These are phyloP conservation scores for Cyberlindnera saturnus DNA, from an alignment of 805 yeast species.

Conservation along the genomic window DNA sequence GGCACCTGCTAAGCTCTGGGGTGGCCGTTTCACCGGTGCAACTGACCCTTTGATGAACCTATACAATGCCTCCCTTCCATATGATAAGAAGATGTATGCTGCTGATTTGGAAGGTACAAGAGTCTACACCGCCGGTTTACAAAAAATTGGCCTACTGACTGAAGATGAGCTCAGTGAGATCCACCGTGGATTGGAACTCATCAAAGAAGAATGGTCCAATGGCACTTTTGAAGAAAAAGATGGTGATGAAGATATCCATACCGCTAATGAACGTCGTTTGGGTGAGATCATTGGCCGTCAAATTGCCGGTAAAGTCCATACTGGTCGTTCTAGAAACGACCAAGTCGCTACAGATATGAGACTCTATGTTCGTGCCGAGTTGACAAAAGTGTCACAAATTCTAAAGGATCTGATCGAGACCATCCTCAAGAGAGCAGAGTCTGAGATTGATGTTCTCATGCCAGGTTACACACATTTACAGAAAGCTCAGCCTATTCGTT, in stretches of 20 bases:
- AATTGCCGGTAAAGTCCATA: slow-evolving; percentile 96
- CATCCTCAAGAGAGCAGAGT: slow-evolving; percentile 67
- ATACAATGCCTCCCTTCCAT: slow-evolving; percentile 94
- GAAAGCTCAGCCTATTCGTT: slow-evolving; percentile 97
- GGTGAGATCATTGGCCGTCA: slow-evolving; percentile 93
- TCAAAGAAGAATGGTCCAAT: slow-evolving; percentile 77
- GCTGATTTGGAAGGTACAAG: slow-evolving; percentile 94
- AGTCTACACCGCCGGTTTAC: slow-evolving; percentile 84
- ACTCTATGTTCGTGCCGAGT: slow-evolving; percentile 77
- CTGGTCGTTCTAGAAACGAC: slow-evolving; percentile 98
- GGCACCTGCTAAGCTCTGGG: slow-evolving; percentile 71
- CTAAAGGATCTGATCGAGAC: slow-evolving; percentile 60
- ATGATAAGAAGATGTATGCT: slow-evolving; percentile 89
- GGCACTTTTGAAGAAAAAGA: slow-evolving; percentile 65
- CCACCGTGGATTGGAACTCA: slow-evolving; percentile 71
- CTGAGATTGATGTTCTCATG: slow-evolving; percentile 89
- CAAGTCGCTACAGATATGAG: slow-evolving; percentile 99
- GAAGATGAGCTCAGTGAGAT: slow-evolving; percentile 70
- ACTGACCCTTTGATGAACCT: slow-evolving; percentile 97
- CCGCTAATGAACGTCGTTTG: slow-evolving; percentile 95
- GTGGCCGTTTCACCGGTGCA: slow-evolving; percentile 96
- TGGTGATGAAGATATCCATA: slow-evolving; percentile 97
- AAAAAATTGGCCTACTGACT: slow-evolving; percentile 70
- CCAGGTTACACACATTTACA: slow-evolving; percentile 99
- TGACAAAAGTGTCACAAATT: slow-evolving; percentile 48